phyloP scores from a whole-genome alignment of 352 stramenopile genomes.

The Phytophthora pseudosyringae region DNA sequence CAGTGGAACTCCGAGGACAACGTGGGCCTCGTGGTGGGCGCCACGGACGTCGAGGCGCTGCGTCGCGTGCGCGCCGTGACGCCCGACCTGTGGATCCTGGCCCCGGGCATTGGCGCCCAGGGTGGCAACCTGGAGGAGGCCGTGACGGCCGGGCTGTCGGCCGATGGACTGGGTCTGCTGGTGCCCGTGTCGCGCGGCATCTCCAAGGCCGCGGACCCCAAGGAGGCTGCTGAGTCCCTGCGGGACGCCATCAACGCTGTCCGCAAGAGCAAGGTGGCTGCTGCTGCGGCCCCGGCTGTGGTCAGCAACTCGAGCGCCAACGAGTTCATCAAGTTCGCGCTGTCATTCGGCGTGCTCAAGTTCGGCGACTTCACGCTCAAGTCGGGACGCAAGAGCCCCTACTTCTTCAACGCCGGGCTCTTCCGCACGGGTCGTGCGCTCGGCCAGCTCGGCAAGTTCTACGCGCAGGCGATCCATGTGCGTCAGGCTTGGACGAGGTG shows the following conservation, averaged over 20 bases:
- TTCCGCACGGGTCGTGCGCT: slow-evolving; percentile 96
- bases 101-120: slow-evolving; percentile 96
- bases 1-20: slow-evolving; percentile 92
- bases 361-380: slow-evolving; percentile 99
- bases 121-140: slow-evolving; percentile 92
- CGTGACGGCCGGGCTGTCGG: slow-evolving; percentile 76
- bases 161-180: slow-evolving; percentile 93
- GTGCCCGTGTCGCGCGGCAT: slow-evolving; percentile 98
- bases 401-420: slow-evolving; percentile 99
- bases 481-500: slow-evolving; percentile 6
- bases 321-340: slow-evolving; percentile 97
- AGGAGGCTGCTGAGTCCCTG: slow-evolving; percentile 89
- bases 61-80: slow-evolving; percentile 82
- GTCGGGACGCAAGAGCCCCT: slow-evolving; percentile 96
- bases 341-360: slow-evolving; percentile 95
- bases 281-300: slow-evolving; percentile 16
- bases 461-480: slow-evolving; percentile 94
- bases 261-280: slow-evolving; percentile 58
- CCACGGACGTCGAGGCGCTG: slow-evolving; percentile 96
- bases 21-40: slow-evolving; percentile 97
- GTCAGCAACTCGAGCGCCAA: slow-evolving; percentile 63
- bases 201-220: slow-evolving; percentile 91
- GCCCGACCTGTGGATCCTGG: slow-evolving; percentile 96
- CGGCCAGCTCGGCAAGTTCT: slow-evolving; percentile 93
- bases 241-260: slow-evolving; percentile 95